Evolutionary conservation across 2,329 filamentous ascomycete genomes (phyloP), one percentile per base, ranked within the genome.

Genomic region (Malbranchea cinnamomea): DNA sequence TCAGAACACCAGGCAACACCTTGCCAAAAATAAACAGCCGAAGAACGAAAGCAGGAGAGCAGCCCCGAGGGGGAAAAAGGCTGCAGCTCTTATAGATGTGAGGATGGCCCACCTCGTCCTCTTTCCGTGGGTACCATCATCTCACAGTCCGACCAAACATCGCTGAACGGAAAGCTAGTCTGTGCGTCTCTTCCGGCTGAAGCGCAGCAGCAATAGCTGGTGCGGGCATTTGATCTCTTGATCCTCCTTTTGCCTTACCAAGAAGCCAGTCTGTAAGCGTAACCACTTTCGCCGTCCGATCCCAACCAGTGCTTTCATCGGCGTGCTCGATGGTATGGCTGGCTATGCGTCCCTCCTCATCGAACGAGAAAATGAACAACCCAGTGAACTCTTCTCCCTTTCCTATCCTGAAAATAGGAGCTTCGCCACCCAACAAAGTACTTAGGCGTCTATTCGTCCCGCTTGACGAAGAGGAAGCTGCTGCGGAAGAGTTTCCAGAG

Each of bases 301-400:
- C 85, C 73, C 78, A 91, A 36, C 82, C 73, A 22, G 77, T 72
- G 10, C 77, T 75, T 45, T 89, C 77, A 45, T 94, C 79, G 1
- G 81, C 79, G 56, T 92, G 81, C 57, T 98, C 89, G 46, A 98
- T 95, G 0, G 82, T 92, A 53, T 95, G 89, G 42, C 73, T 83
- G 27, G 79, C 57, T 20, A 98, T 73, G 39, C 83, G 68, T 1
- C 89, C 89, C 44, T 92, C 70, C 26, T 73, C 66, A 48, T 95
- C 89, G 50, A 98, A 98, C 41, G 92, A 82, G 52, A 98, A 98
- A 35, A 93, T 77, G 55, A 95, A 98, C 7, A 95, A 56, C 0
- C 89, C 89, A 1, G 75, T 81, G 44, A 95, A 95, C 47, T 85
- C 78, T 46, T 80, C 77, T 37, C 70, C 69, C 28, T 71, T 67